A percentile compares a stretch with the other conserved stretches of the same genome.
phyloP scores from a whole-genome alignment of 129 eudicot genomes.

The Lonicera japonica region DNA sequence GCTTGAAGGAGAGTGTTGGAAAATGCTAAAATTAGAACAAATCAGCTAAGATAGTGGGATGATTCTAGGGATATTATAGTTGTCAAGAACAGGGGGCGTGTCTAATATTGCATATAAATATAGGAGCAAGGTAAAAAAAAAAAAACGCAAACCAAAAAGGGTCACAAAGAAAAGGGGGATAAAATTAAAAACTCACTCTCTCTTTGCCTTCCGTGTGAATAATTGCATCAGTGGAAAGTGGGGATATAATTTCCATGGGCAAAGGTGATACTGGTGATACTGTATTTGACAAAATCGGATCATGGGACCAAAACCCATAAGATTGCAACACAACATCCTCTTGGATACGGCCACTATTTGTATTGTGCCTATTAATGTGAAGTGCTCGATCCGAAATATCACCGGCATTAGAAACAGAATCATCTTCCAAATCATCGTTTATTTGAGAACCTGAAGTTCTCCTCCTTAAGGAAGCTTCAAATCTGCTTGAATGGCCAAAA shows the following conservation, averaged over 20 bases:
- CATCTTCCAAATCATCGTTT: conserved; percentile 45
- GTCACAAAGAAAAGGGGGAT: too few species aligned
- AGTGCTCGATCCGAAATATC: conserved; percentile 77
- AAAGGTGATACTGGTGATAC: conserved; percentile 5
- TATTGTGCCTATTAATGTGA: conserved; percentile 43
- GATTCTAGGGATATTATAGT: too few species aligned
- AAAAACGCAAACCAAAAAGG: too few species aligned
- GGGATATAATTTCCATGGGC: conserved; percentile 18
- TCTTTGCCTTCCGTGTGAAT: conserved; percentile 20
- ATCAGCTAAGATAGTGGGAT: too few species aligned
- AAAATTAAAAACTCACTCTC: conserved; percentile 26
- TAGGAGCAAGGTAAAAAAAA: too few species aligned
- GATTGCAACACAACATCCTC: conserved; percentile 25
- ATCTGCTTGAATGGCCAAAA: conserved; percentile 37
- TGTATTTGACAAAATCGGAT: neutral
- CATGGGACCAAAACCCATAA: conserved; percentile 2
- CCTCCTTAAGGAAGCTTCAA: conserved; percentile 41
- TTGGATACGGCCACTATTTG: conserved; percentile 37
- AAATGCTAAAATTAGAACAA: too few species aligned
- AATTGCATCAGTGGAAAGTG: conserved; percentile 35
- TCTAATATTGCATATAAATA: too few species aligned
- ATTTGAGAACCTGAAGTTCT: conserved; percentile 29
- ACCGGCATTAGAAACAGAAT: conserved; percentile 70
- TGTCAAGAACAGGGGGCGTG: too few species aligned
- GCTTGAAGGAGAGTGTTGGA: too few species aligned